These are phyloP conservation scores for Lyophyllum semitale DNA, from an alignment of 768 basidiomycete species.

Conservation along the genomic window DNA sequence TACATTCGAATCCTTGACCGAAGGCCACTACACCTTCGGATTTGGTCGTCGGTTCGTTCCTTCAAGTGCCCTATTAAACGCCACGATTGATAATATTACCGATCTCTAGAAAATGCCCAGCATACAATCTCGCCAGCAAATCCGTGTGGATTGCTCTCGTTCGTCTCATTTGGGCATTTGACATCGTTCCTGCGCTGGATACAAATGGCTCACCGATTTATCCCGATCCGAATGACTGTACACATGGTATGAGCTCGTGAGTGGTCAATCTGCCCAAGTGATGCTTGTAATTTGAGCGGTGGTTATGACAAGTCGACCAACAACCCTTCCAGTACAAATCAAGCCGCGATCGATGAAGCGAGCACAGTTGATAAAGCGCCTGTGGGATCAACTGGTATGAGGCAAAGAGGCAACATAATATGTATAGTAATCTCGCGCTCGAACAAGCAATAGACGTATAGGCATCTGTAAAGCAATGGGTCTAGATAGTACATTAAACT, in stretches of 20 bases:
- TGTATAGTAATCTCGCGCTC: background rate
- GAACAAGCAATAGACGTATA: background rate
- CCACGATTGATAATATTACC: background rate
- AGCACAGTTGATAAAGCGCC: too few species aligned
- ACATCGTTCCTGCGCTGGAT: conserved; percentile 4
- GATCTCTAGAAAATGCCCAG: background rate
- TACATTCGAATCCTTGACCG: background rate
- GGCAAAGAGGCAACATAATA: too few species aligned
- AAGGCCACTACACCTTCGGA: conserved; percentile 1
- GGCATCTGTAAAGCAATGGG: background rate
- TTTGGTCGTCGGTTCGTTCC: conserved; percentile 1
- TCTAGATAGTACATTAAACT: conserved; percentile 8
- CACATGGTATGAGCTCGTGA: conserved; percentile 6
- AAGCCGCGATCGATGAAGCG: too few species aligned
- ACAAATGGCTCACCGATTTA: background rate
- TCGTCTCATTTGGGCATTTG: conserved; percentile 8
- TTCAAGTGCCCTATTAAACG: background rate
- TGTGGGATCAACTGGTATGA: too few species aligned
- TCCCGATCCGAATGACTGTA: conserved; percentile 3
- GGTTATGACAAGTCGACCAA: too few species aligned
- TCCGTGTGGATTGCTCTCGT: conserved; percentile 7
- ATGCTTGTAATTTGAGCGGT: too few species aligned
- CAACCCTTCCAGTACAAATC: too few species aligned
- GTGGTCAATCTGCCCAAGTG: background rate
- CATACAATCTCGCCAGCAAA: conserved; percentile 2